Base-by-base conservation (phyloP, 345 rosid genomes). In the Garcia nutans region DNA sequence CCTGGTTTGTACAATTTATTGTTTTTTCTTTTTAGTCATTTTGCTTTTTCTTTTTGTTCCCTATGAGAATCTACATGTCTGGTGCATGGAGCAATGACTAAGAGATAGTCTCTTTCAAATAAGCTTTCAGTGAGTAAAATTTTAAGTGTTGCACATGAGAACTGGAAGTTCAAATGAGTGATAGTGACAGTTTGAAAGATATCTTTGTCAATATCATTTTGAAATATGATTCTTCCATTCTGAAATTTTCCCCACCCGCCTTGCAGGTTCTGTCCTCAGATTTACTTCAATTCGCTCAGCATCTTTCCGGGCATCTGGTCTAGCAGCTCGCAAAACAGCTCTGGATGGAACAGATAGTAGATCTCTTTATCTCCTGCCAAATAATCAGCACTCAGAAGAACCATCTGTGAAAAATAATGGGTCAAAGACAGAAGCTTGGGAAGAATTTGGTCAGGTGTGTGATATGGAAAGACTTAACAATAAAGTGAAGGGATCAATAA, bases 211-310 rank as follows among this genome's bases (percentile, higher is more conserved):
- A 42, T 19, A 55, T 44, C 61, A 24, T 79, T 47, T 68, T 28
- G 26, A 5, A 8, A 6, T 65, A 65, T 24, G 57, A 28, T 74
- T 68, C 2, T 33, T 31, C 20, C 42, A 71, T 55, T 59, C 64
- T 70, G 67, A 72, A 68, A 56, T 28, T 73, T 73, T 23, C 9
- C 68, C 42, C 33, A 49, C 67, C 64, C 66, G 19, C 20, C 52
- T 19, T 50, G 56, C 74, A 88, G 92, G 85, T 74, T 76, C 90
- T 78, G 75, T 58, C 50, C 82, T 74, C 67, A 85, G 90, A 79
- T 92, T 90, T 57, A 82, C 91, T 76, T 90, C 94, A 80, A 79
- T 94, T 77, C 94, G 96, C 70, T 78, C 84, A 26, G 89, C 89
- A 68, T 85, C 96, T 20, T 85, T 92, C 78, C 88, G 96, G 58